Percentiles rank a stretch among this genome's conserved stretches.
Evolutionary conservation across 805 yeast genomes (phyloP).

Genomic region (Hanseniaspora vineae): DNA sequence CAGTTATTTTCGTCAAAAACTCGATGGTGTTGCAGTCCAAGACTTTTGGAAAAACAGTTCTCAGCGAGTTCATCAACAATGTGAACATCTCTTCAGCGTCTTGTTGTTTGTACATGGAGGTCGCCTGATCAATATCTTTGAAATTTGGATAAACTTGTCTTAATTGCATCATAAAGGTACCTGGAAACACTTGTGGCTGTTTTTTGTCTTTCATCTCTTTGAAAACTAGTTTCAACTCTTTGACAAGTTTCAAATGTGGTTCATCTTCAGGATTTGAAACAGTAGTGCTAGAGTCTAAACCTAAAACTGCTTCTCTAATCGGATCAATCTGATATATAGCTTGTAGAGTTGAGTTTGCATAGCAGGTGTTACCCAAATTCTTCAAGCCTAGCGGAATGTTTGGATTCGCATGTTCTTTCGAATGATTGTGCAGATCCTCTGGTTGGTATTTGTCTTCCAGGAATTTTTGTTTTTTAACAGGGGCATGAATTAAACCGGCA

Average conservation of each 20-base stretch:
- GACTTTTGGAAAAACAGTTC: conserved; percentile 26
- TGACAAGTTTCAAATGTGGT: conserved; percentile 27
- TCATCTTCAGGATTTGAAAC: conserved; percentile 26
- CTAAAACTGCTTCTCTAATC: conserved; percentile 47
- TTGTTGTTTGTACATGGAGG: conserved; percentile 80
- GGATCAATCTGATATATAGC: conserved; percentile 72
- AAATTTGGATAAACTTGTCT: conserved; percentile 77
- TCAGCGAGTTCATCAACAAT: conserved; percentile 48
- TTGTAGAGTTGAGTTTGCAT: conserved; percentile 80
- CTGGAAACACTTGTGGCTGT: conserved; percentile 48
- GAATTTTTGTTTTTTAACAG: conserved; percentile 43
- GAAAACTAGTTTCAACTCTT: conserved; percentile 37
- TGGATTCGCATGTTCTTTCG: conserved; percentile 24
- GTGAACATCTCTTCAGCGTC: conserved; percentile 97
- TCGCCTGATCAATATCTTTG: conserved; percentile 53
- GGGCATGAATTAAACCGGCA: conserved; percentile 37
- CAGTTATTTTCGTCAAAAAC: conserved; percentile 50
- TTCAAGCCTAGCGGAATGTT: conserved; percentile 77
- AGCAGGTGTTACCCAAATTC: conserved; percentile 94
- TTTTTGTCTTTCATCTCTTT: conserved; percentile 28
- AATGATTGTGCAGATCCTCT: conserved; percentile 24
- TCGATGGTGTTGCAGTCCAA: conserved; percentile 41
- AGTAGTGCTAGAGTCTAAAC: conserved; percentile 45
- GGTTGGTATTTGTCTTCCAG: conserved; percentile 49
- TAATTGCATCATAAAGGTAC: conserved; percentile 48